A percentile compares a stretch with the other conserved stretches of the same genome.
These are phyloP conservation scores for Thymus quinquecostatus DNA, from an alignment of 257 asterid genomes.

Conservation along the genomic window DNA sequence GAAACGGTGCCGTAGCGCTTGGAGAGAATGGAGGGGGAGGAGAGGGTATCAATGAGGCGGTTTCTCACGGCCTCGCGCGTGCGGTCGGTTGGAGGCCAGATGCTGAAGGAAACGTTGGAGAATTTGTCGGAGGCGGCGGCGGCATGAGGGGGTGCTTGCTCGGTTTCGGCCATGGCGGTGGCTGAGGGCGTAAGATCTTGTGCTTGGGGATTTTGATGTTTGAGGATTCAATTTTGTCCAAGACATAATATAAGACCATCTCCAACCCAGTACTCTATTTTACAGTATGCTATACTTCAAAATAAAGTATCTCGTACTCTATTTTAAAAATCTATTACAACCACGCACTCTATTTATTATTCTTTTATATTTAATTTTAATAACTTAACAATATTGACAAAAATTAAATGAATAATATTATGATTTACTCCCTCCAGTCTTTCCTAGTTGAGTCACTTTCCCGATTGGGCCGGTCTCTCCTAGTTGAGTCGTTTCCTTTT, in stretches of 20 bases:
- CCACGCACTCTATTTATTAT: no score
- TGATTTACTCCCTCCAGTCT: no score
- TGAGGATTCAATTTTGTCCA: conserved; percentile 25
- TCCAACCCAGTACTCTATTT: no score
- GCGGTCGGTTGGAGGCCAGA: conserved; percentile 89
- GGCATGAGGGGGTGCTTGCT: conserved; percentile 22
- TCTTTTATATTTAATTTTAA: no score
- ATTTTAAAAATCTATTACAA: no score
- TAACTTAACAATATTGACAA: no score
- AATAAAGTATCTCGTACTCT: no score
- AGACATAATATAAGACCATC: conserved; percentile 23
- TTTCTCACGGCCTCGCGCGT: conserved; percentile 82
- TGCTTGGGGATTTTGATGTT: conserved; percentile 28
- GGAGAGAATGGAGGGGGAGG: conserved; percentile 77
- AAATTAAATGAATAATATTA: no score
- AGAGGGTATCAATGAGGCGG: conserved; percentile 78
- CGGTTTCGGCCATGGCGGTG: conserved; percentile 45
- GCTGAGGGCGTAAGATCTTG: conserved; percentile 29
- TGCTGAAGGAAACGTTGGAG: conserved; percentile 61
- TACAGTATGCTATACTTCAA: no score
- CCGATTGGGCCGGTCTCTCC: no score
- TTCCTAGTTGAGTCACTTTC: no score
- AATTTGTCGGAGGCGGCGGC: conserved; percentile 29
- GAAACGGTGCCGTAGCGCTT: conserved; percentile 83
- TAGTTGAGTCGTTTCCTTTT: no score